Evolutionary conservation across 2,329 filamentous ascomycete genomes (phyloP), one percentile per base, ranked within the genome.

Genomic region (Pseudohalonectria lignicola): DNA sequence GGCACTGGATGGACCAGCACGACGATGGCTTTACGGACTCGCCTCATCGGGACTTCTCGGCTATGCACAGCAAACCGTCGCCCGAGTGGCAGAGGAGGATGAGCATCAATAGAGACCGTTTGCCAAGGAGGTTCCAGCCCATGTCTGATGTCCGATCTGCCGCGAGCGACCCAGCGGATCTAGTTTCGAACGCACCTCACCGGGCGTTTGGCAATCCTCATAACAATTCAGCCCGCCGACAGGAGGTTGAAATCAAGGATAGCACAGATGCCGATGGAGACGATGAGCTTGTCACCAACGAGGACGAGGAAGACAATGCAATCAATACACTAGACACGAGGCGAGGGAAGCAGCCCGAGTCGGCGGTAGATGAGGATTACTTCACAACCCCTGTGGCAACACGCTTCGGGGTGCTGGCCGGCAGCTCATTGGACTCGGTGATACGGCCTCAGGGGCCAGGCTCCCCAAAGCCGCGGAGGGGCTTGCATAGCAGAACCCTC

Each of bases 261-360:
- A 78, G 87, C 41, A 87, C 84, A 0, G 86, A 92, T 50, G 85
- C 80, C 6, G 86, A 94, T 53, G 86, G 86, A 1, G 88, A 95
- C 50, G 88, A 94, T 49, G 88, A 95, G 56, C 65, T 88, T n/a
- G 72, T 84, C 11, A 88, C 83, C 4, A 84, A 87, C 40, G 83
- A 86, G 40, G 82, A 88, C 40, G 76, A 80, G 31, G 73, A 75
- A 39, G 64, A 68, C 13, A 59, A 53, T 51, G 54, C 61, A 49
- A 63, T 63, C 46, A 62, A 70, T 47, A 54, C 52, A n/a, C 54
- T 51, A 15, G 53, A 61, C 41, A 61, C 41, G 21, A 20, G 11
- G 15, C 25, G 21, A 20, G 34, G 10, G 55, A 53, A 23, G 59
- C 23, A 26, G 23, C 23, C 23, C 23, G 23, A 26, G 23, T 26